Evolutionary conservation across 1,284 basidiomycete species (phyloP).

Genomic region (Marasmius tenuissimus): DNA sequence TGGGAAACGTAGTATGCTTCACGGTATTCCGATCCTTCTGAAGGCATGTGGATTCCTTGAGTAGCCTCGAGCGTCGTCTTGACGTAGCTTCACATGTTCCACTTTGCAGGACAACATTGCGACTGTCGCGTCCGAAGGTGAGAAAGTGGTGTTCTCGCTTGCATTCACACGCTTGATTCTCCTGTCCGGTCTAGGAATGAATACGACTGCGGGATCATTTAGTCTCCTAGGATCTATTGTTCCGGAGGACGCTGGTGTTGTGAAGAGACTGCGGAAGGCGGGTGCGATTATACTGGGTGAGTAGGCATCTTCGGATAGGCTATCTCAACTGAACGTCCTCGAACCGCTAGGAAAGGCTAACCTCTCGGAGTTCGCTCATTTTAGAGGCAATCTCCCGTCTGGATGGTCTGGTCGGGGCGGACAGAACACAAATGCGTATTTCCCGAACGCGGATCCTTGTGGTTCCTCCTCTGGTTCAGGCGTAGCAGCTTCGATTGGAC

Average conservation of each 20-base stretch:
- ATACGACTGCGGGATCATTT: slow-evolving; percentile 65
- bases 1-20: slow-evolving; percentile 54
- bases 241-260: slow-evolving; percentile 61
- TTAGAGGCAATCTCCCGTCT: slow-evolving; percentile 52
- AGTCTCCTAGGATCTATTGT: slow-evolving; percentile 57
- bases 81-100: not conserved
- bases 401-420: slow-evolving; percentile 72
- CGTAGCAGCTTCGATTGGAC: slow-evolving; percentile 60
- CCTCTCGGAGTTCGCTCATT: slow-evolving; percentile 63
- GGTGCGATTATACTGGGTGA: slow-evolving; percentile 56
- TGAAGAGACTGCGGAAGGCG: slow-evolving; percentile 57
- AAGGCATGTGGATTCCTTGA: slow-evolving; percentile 42
- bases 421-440: slow-evolving; percentile 61
- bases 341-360: slow-evolving; percentile 50
- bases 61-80: too few relatives aligned
- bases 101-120: slow-evolving; percentile 56
- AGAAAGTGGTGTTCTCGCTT: not conserved
- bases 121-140: slow-evolving; percentile 55
- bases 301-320: not conserved
- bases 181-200: slow-evolving; percentile 48
- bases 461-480: slow-evolving; percentile 69
- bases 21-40: slow-evolving; percentile 70
- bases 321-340: not conserved
- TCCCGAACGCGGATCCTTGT: slow-evolving; percentile 58
- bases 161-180: too few relatives aligned